Evolutionary conservation across 1,284 basidiomycete species (phyloP).

Genomic region (Fomitopsis betulina): DNA sequence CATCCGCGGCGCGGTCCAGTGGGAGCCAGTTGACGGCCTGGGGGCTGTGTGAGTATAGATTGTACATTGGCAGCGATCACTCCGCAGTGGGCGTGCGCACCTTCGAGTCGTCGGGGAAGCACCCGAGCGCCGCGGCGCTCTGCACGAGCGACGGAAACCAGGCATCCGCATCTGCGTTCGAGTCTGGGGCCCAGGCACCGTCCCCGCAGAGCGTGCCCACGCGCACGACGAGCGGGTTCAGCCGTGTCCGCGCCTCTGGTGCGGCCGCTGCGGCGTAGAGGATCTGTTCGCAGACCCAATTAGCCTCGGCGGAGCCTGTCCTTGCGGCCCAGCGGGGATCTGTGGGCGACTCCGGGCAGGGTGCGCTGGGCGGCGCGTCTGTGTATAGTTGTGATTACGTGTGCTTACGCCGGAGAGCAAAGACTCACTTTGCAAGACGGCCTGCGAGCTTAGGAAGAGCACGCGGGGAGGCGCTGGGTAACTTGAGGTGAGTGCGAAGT

Average conservation of each 20-base stretch:
- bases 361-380: not conserved
- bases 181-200: constrained; percentile 38
- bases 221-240: constrained; percentile 31
- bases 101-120: constrained; percentile 21
- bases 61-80: not conserved
- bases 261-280: constrained; percentile 14
- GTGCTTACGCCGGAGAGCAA: not conserved
- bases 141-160: constrained; percentile 41
- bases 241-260: constrained; percentile 10
- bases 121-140: constrained; percentile 25
- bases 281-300: constrained; percentile 35
- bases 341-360: not conserved
- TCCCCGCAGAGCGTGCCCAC: constrained; percentile 40
- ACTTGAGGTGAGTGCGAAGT: constrained; percentile 23
- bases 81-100: constrained; percentile 15
- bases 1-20: constrained; percentile 17
- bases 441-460: constrained; percentile 30
- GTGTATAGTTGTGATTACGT: not conserved
- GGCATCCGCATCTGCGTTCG: constrained; percentile 36
- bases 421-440: constrained; percentile 19
- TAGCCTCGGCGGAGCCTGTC: constrained; percentile 36
- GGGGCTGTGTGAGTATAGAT: no score
- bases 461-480: constrained; percentile 19
- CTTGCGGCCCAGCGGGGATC: constrained; percentile 20
- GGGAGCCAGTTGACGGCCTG: constrained; percentile 25